Percentiles rank a stretch among this genome's conserved stretches.
Evolutionary conservation across 78 protist genomes (phyloP).

Genomic region (Neovahlkampfia damariscottae): DNA sequence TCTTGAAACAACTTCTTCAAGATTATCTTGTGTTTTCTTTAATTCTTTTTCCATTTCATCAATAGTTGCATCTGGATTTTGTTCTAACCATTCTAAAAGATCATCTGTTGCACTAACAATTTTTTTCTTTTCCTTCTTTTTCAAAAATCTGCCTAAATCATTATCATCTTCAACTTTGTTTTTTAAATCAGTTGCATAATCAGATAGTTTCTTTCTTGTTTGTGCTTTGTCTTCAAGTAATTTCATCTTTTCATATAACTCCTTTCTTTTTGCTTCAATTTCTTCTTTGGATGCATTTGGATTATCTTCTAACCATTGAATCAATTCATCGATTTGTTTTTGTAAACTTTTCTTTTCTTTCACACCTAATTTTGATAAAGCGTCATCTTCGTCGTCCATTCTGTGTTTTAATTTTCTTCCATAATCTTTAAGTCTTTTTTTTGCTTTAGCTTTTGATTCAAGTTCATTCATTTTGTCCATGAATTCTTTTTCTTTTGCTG

Average conservation of each 20-base stretch:
- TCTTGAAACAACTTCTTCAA: neutral
- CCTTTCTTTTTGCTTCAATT: neutral
- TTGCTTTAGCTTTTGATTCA: neutral
- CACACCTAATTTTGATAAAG: neutral
- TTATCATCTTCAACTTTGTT: neutral
- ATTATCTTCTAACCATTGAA: neutral
- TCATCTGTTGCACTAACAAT: neutral
- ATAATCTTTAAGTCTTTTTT: neutral
- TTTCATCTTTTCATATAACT: neutral
- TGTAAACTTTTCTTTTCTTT: neutral
- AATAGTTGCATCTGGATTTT: neutral
- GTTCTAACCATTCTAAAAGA: neutral
- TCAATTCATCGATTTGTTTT: neutral
- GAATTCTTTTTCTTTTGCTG: neutral
- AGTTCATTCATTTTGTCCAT: neutral
- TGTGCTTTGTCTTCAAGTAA: neutral
- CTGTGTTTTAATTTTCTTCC: neutral
- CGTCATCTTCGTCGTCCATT: too few species aligned
- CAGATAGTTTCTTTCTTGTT: neutral
- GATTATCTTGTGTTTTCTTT: neutral
- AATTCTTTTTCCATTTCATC: neutral
- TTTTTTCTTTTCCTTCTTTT: neutral
- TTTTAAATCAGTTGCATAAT: neutral
- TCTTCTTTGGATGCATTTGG: too few species aligned
- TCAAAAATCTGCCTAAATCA: neutral